Conservation (phyloP, 176 grass and related monocot species). For the Poa annua region DNA sequence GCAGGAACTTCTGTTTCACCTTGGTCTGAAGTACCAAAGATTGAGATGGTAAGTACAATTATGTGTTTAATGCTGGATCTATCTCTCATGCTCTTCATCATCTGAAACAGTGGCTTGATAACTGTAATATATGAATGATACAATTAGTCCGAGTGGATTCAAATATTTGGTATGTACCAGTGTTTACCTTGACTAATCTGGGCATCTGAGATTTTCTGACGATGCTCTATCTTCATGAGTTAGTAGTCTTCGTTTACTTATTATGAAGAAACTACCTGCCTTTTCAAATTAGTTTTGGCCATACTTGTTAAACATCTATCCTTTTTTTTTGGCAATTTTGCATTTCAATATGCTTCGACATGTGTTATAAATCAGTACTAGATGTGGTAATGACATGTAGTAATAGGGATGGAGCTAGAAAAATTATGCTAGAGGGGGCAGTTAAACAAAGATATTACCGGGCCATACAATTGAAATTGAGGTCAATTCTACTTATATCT, state of each 20-base stretch:
- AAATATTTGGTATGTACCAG: conserved; percentile 19
- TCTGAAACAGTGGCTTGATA: background rate
- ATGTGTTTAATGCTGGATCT: conserved; percentile 17
- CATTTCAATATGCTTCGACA: conserved; percentile 24
- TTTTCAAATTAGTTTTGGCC: conserved; percentile 19
- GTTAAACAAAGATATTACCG: conserved; percentile 25
- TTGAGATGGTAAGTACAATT: conserved; percentile 73
- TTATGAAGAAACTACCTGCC: background rate
- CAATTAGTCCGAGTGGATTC: background rate
- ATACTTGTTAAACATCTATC: conserved; percentile 17
- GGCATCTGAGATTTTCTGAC: background rate
- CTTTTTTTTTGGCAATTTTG: conserved; percentile 23
- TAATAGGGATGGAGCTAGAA: conserved; percentile 10
- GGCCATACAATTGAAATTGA: background rate
- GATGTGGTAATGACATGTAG: conserved; percentile 15
- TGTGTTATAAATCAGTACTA: conserved; percentile 21
- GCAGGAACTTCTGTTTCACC: conserved; percentile 90
- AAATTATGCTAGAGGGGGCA: background rate
- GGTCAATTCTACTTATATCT: background rate
- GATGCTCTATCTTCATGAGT: conserved; percentile 12
- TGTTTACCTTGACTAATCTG: background rate
- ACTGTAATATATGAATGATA: background rate
- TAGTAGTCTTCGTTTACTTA: background rate
- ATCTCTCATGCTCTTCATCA: conserved; percentile 14
- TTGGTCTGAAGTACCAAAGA: conserved; percentile 82